phyloP scores from a whole-genome alignment of 2,329 filamentous ascomycete species.

The Dactylellina cionopaga region DNA sequence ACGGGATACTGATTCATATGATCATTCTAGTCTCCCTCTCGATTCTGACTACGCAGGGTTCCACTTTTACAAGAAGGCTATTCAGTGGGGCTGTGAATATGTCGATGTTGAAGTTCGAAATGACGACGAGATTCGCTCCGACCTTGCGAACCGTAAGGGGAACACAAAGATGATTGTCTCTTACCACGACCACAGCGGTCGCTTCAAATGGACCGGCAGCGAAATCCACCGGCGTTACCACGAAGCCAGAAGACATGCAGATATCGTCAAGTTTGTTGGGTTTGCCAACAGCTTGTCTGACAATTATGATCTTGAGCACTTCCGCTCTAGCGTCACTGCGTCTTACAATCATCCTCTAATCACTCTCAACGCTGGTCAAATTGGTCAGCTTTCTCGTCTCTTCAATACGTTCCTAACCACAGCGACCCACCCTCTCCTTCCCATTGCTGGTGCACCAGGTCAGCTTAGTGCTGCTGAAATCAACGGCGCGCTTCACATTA shows the following conservation, averaged over 20 bases:
- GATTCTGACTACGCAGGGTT: constrained; percentile 65
- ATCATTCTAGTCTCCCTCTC: constrained; percentile 30
- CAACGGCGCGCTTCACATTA: constrained; percentile 78
- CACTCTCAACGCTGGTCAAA: constrained; percentile 85
- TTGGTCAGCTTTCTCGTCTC: constrained; percentile 84
- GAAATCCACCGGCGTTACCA: constrained; percentile 77
- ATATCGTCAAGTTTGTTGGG: constrained; percentile 91
- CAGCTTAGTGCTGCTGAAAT: constrained; percentile 88
- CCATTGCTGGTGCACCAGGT: constrained; percentile 79
- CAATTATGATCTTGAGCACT: constrained; percentile 90
- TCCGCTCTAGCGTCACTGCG: constrained; percentile 77
- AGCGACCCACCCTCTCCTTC: constrained; percentile 84
- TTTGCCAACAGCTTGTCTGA: constrained; percentile 83
- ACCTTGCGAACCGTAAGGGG: constrained; percentile 75
- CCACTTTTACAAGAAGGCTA: constrained; percentile 70
- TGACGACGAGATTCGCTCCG: constrained; percentile 76
- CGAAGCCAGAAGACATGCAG: constrained; percentile 77
- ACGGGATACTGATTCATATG: neutral
- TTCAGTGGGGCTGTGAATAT: constrained; percentile 90
- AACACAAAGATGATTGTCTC: constrained; percentile 90
- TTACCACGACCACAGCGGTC: constrained; percentile 87
- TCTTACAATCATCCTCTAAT: constrained; percentile 79
- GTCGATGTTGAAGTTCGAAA: constrained; percentile 90
- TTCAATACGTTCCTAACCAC: constrained; percentile 88
- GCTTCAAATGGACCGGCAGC: constrained; percentile 81